Conservation (phyloP, 306 rosid species). For the Vicia sativa region DNA sequence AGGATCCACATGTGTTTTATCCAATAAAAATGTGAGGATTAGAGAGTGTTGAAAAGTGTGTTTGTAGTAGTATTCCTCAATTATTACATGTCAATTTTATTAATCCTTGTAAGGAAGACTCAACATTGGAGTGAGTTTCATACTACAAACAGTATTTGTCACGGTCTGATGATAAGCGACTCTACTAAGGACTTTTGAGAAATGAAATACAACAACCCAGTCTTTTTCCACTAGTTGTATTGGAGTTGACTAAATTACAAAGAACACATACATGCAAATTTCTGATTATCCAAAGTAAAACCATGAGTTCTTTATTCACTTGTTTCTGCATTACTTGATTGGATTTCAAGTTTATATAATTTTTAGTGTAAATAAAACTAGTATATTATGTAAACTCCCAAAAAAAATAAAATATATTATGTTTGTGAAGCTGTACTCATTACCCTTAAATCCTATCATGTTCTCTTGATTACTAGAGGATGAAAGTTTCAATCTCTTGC, state of each 20-base stretch:
- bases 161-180: neutral
- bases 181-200: neutral
- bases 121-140: neutral
- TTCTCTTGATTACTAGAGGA: conserved; percentile 37
- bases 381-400: conserved; percentile 6
- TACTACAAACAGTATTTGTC: neutral
- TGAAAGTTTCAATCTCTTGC: conserved; percentile 43
- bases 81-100: too few species aligned
- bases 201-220: neutral
- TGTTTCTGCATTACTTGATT: neutral
- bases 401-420: neutral
- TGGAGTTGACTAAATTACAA: too few species aligned
- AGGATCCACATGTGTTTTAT: too few species aligned
- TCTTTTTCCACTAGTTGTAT: too few species aligned
- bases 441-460: conserved; percentile 17
- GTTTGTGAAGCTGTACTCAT: conserved; percentile 5
- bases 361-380: neutral
- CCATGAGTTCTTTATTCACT: neutral
- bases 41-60: too few species aligned
- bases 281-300: neutral
- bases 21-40: too few species aligned
- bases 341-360: neutral
- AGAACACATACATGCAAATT: neutral
- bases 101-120: too few species aligned
- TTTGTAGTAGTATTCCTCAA: too few species aligned